These are phyloP conservation scores for Ligustrum vulgare DNA, from an alignment of 257 asterid genomes.

Conservation along the genomic window DNA sequence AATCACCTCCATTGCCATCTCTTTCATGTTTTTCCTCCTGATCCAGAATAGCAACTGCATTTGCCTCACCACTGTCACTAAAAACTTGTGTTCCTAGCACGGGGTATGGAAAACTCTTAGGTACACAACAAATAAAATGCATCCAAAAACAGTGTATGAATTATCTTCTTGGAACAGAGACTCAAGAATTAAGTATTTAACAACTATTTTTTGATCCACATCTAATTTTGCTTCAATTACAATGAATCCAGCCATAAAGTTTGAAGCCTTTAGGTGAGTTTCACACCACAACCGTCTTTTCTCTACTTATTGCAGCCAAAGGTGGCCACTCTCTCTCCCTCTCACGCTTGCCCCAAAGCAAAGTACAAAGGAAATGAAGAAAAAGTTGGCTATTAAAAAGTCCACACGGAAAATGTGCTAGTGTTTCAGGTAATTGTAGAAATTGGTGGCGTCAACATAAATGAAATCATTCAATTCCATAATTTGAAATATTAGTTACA, in stretches of 20 bases:
- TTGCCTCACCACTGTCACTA: constrained; percentile 23
- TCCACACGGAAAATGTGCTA: background rate
- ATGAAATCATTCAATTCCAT: background rate
- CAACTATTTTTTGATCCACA: background rate
- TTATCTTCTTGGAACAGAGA: background rate
- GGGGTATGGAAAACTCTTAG: constrained; percentile 9
- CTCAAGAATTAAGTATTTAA: background rate
- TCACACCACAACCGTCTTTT: background rate
- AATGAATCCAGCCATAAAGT: background rate
- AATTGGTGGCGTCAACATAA: background rate
- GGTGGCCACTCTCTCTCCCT: background rate
- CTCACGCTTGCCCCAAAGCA: background rate
- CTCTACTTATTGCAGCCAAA: background rate
- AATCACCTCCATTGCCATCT: constrained; percentile 31
- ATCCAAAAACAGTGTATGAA: background rate
- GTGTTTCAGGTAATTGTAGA: background rate
- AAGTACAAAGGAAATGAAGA: background rate
- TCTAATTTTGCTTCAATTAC: background rate
- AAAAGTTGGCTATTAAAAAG: background rate
- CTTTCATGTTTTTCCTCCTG: constrained; percentile 38
- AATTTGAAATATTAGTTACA: background rate
- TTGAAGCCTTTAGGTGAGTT: background rate
- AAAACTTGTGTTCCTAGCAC: constrained; percentile 38
- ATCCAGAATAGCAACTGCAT: constrained; percentile 27
- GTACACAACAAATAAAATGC: background rate